Evolutionary conservation across 305 asterid species (phyloP).

Genomic region (Fraxinus angustifolia): DNA sequence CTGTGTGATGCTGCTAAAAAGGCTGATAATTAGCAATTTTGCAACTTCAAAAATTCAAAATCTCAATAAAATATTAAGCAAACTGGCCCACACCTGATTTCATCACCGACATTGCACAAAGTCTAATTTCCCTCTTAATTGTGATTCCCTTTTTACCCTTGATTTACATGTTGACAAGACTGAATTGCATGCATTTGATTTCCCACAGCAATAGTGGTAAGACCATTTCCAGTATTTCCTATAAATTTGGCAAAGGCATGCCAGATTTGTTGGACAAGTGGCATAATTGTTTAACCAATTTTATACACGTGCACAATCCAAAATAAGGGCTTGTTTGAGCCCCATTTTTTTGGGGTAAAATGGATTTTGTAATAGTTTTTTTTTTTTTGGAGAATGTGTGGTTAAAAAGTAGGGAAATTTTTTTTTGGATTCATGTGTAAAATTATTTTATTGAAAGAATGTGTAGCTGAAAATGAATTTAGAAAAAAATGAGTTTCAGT

Average conservation of each 20-base stretch:
- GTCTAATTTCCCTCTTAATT: background rate
- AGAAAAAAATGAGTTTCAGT: no score
- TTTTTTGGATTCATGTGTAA: no score
- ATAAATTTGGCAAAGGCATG: background rate
- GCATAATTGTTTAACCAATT: background rate
- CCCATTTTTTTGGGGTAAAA: no score
- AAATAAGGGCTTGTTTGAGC: no score
- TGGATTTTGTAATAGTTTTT: no score
- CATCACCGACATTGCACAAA: background rate
- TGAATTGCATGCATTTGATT: background rate
- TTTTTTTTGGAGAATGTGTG: no score
- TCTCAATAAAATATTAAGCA: background rate
- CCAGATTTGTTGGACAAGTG: background rate
- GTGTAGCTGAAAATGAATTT: no score
- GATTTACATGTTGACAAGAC: background rate
- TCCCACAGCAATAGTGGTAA: background rate
- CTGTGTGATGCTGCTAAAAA: background rate
- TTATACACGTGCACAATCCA: background rate
- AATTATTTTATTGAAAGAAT: no score
- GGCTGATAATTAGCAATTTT: background rate
- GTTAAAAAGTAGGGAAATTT: no score
- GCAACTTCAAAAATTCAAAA: background rate
- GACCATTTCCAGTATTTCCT: background rate
- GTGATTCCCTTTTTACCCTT: background rate
- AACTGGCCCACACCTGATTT: background rate